A percentile compares a stretch with the other conserved stretches of the same genome.
Conservation (phyloP, 208 protist genomes). For the Blechomonas ayalai region DNA sequence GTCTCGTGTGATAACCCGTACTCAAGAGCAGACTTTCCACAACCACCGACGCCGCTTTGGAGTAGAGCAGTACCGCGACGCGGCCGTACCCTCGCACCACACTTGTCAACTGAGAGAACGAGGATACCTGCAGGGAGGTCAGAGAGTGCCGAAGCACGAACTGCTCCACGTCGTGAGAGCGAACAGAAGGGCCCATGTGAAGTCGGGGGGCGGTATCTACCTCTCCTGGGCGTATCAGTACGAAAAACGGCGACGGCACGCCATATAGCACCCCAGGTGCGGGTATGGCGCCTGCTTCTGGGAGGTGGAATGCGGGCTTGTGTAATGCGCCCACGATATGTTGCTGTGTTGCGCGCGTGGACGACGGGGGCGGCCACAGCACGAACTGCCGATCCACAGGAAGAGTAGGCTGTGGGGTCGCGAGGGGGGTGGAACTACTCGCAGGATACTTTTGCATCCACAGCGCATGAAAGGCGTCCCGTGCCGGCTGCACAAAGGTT, state of each 20-base stretch:
- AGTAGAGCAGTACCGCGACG: conserved; percentile 1
- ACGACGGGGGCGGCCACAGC: no score
- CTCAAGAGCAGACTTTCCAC: conserved; percentile 1
- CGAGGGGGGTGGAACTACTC: not conserved
- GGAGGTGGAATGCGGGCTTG: no score
- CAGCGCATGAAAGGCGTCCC: conserved; percentile 2
- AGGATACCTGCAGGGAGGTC: conserved; percentile 1
- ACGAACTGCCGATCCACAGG: no score
- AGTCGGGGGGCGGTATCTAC: no score
- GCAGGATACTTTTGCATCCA: not conserved
- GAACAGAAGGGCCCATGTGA: no score
- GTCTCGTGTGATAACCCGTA: not conserved
- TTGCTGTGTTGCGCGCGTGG: no score
- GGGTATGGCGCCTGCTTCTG: no score
- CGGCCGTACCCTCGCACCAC: conserved; percentile 5
- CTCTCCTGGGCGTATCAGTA: no score
- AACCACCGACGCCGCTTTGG: not conserved
- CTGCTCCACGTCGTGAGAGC: not conserved
- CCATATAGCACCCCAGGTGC: no score
- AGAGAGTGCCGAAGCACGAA: conserved; percentile 8
- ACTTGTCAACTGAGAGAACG: not conserved
- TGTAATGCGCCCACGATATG: no score
- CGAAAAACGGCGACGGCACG: no score
- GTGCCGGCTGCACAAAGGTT: not conserved
- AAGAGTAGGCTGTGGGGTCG: no score